These are phyloP conservation scores for Candida insectalens DNA, from an alignment of 805 yeast species.

Conservation along the genomic window DNA sequence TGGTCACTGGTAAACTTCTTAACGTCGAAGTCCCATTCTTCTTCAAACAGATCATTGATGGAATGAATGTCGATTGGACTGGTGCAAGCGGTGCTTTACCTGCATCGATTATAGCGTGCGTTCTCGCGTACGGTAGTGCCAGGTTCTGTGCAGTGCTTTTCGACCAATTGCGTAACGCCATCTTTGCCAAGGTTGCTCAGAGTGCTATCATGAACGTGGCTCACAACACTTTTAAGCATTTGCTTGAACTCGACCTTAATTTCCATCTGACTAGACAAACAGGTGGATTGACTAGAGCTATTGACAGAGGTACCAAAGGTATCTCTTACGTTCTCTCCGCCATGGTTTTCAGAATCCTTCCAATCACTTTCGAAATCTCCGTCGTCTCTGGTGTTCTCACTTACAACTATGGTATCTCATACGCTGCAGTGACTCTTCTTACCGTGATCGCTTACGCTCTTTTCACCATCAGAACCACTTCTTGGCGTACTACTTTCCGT, in stretches of 20 bases:
- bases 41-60: conserved; percentile 81
- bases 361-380: conserved; percentile 83
- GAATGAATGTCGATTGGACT: conserved; percentile 87
- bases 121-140: conserved; percentile 87
- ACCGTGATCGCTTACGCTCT: conserved; percentile 86
- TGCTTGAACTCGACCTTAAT: conserved; percentile 74
- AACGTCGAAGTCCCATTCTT: conserved; percentile 95
- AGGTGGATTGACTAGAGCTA: conserved; percentile 93
- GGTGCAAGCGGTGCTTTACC: conserved; percentile 46
- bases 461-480: conserved; percentile 85
- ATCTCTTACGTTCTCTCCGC: conserved; percentile 87
- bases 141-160: conserved; percentile 89
- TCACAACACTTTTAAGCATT: conserved; percentile 72
- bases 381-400: conserved; percentile 91
- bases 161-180: conserved; percentile 91
- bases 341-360: conserved; percentile 95
- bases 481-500: conserved; percentile 93
- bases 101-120: conserved; percentile 53
- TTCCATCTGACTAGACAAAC: conserved; percentile 91
- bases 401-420: conserved; percentile 80
- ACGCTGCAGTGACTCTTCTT: conserved; percentile 78
- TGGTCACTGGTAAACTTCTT: conserved; percentile 72
- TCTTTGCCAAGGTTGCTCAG: conserved; percentile 93
- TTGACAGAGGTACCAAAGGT: conserved; percentile 97
- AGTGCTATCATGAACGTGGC: conserved; percentile 89